These are phyloP conservation scores for Tuber melanosporum DNA, from an alignment of 495 filamentous ascomycete genomes.

Conservation along the genomic window DNA sequence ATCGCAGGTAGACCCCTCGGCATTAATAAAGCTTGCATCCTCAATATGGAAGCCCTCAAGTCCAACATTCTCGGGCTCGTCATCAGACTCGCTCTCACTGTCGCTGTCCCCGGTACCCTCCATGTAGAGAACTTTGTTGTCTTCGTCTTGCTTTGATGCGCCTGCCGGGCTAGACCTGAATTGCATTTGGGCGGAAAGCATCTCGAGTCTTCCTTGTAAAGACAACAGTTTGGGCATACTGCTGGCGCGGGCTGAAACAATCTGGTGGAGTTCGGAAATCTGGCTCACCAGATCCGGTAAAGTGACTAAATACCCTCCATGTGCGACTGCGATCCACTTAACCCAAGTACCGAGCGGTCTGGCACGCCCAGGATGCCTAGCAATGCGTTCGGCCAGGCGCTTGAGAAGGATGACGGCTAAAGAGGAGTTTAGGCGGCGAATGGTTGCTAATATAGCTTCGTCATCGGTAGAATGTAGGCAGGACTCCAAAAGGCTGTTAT, in stretches of 20 bases:
- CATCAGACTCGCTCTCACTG: conserved; percentile 49
- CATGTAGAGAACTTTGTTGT: conserved; percentile 76
- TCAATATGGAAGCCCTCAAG: conserved; percentile 42
- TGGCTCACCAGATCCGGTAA: conserved; percentile 71
- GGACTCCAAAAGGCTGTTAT: conserved; percentile 77
- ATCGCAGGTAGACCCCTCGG: conserved; percentile 43
- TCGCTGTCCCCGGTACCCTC: conserved; percentile 57
- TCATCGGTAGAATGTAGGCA: conserved; percentile 75
- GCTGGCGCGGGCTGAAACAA: conserved; percentile 75
- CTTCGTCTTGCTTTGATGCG: conserved; percentile 46
- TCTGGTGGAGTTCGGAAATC: conserved; percentile 67
- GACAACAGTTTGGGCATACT: conserved; percentile 74
- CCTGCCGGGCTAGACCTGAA: conserved; percentile 58
- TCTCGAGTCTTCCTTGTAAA: conserved; percentile 89
- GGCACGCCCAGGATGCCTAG: conserved; percentile 78
- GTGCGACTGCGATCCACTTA: conserved; percentile 89
- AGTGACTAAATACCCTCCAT: conserved; percentile 82
- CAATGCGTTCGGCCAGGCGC: conserved; percentile 78
- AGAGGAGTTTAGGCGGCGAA: conserved; percentile 78
- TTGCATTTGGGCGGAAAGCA: conserved; percentile 80
- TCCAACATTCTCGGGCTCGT: conserved; percentile 44
- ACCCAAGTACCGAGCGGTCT: conserved; percentile 92
- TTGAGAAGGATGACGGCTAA: conserved; percentile 70
- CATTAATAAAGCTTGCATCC: conserved; percentile 42
- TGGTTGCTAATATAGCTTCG: conserved; percentile 71